Evolutionary conservation across 2,329 filamentous ascomycete genomes (phyloP), one percentile per base, ranked within the genome.

Genomic region (Phialophora verrucosa): DNA sequence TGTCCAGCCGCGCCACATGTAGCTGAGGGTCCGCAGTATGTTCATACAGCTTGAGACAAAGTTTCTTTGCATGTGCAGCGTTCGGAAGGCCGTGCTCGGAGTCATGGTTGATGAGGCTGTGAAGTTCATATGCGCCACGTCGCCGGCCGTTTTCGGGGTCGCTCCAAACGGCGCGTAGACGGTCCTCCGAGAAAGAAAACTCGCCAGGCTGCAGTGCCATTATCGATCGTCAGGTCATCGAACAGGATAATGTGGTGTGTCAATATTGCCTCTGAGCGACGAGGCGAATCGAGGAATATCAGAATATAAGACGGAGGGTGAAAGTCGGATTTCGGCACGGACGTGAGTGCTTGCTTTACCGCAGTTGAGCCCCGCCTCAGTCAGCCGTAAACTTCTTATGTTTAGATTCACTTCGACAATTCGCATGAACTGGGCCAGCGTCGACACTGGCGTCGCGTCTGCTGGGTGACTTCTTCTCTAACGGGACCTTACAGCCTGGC

Each of bases 1-100:
- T 44, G 42, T 63, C 62, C 29, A 63, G 44, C n/a, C 42, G 62
- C 50, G 53, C 11, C 20, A 51, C 17, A 42, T 58, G 54, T 8
- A 31, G 25, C 6, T 32, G 23, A 32, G 62, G 54, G 12, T 58
- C 42, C 14, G 25, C 25, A 4, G 50, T 29, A 5, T 53, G 23
- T 14, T 53, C 20, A 23, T 53, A 53, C 23, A 53, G 49, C 14
- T 5, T 25, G 10, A 27, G 27, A 10, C 49, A 53, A 14, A 53
- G 49, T 20, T 23, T 27, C 20, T 29, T 25, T 12, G 49, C 49
- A 4, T 12, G 11, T 29, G 8, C 20, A 14, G 20, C 23, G 11
- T 27, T 53, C 20, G 49, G 49, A 27, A 53, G 27, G 12, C 23
- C 49, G 49, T 53, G 49, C 12, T 53, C 49, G 7, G 49, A 53